Conservation (phyloP, 208 protist genomes). For the Trypanosoma grayi region DNA sequence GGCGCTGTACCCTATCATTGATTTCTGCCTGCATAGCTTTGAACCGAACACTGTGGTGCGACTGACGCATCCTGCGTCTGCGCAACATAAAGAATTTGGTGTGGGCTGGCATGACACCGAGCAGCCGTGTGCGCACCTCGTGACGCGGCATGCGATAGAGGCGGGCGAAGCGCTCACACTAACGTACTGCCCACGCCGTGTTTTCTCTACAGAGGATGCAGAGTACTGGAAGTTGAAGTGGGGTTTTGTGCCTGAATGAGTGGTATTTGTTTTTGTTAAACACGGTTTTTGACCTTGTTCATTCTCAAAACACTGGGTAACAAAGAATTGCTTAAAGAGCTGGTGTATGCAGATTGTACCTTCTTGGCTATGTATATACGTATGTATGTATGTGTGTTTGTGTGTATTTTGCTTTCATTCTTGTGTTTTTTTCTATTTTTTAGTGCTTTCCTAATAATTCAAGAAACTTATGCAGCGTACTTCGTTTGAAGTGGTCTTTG, state of each 20-base stretch:
- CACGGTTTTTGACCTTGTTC: too few relatives aligned
- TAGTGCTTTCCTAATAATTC: not conserved
- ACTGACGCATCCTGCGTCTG: not conserved
- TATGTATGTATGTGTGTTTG: not conserved
- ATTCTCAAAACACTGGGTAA: too few relatives aligned
- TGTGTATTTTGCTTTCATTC: not conserved
- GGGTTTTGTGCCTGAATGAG: slow-evolving; percentile 58
- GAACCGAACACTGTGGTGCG: slow-evolving; percentile 41
- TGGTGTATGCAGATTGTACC: not conserved
- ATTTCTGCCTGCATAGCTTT: slow-evolving; percentile 78
- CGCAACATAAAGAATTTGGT: slow-evolving; percentile 5
- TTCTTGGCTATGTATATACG: not conserved
- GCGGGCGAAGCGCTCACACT: slow-evolving; percentile 58
- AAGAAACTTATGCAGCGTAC: slow-evolving; percentile 22
- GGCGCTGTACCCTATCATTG: slow-evolving; percentile 72
- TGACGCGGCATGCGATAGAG: slow-evolving; percentile 35
- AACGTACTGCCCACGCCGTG: slow-evolving; percentile 42
- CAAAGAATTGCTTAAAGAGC: not conserved
- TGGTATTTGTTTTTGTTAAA: not conserved
- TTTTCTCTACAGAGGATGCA: slow-evolving; percentile 42
- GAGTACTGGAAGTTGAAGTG: slow-evolving; percentile 81
- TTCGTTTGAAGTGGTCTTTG: slow-evolving; percentile 57
- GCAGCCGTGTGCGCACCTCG: slow-evolving; percentile 54
- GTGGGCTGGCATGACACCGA: slow-evolving; percentile 33
- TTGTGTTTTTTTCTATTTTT: not conserved